These are phyloP conservation scores for Pyrus communis DNA, from an alignment of 306 rosid genomes.

Conservation along the genomic window DNA sequence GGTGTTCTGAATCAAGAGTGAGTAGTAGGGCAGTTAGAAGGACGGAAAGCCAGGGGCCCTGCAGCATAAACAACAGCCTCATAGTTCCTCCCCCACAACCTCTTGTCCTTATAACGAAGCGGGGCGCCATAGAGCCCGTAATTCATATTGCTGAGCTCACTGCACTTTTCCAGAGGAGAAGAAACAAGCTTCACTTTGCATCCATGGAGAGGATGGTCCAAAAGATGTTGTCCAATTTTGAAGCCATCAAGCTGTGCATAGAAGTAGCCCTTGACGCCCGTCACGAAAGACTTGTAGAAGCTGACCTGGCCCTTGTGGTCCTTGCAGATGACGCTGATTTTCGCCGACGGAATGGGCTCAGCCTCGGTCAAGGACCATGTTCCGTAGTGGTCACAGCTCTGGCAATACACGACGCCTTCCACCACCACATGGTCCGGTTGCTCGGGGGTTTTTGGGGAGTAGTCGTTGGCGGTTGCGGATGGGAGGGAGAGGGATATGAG, in stretches of 20 bases:
- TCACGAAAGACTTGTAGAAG: slow-evolving; percentile 66
- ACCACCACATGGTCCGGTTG: slow-evolving; percentile 42
- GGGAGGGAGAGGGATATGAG: slow-evolving; percentile 35
- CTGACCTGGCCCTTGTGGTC: slow-evolving; percentile 48
- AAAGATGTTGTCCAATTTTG: slow-evolving; percentile 37
- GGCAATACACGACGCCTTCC: slow-evolving; percentile 77
- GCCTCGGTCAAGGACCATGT: slow-evolving; percentile 70
- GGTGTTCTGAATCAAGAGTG: slow-evolving; percentile 19
- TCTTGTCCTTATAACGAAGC: slow-evolving; percentile 67
- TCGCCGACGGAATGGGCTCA: slow-evolving; percentile 58
- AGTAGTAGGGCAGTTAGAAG: slow-evolving; percentile 41
- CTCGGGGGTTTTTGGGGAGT: slow-evolving; percentile 4
- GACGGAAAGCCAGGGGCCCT: slow-evolving; percentile 87
- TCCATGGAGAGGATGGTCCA: slow-evolving; percentile 83
- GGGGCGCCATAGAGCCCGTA: slow-evolving; percentile 62
- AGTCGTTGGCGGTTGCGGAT: slow-evolving; percentile 19
- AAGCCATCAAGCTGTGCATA: slow-evolving; percentile 63
- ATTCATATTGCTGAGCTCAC: slow-evolving; percentile 59
- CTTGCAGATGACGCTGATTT: slow-evolving; percentile 80
- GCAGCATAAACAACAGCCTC: slow-evolving; percentile 71
- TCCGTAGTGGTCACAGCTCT: slow-evolving; percentile 65
- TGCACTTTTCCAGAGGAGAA: slow-evolving; percentile 57
- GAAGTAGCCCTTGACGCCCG: slow-evolving; percentile 62
- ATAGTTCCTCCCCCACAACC: slow-evolving; percentile 41
- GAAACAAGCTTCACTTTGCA: slow-evolving; percentile 69